A percentile compares a stretch with the other conserved stretches of the same genome.
Conservation (phyloP, 495 filamentous ascomycete genomes). For the Bombardia bombarda region DNA sequence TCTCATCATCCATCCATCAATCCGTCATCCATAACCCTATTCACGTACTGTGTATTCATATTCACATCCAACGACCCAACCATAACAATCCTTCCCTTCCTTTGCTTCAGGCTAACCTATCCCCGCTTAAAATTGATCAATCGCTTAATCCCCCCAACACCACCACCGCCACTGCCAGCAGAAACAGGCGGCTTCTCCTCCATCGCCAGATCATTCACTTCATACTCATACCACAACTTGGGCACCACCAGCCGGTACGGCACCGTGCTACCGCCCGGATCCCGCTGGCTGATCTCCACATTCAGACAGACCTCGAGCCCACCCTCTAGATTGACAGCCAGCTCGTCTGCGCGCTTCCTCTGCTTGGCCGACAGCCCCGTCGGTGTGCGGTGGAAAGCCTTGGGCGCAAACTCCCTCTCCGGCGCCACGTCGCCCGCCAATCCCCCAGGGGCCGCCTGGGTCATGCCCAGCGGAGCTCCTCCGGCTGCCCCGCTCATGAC, state of each 20-base stretch:
- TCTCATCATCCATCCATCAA: not conserved
- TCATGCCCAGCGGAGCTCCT: slow-evolving; percentile 5
- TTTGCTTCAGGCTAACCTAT: too few relatives aligned
- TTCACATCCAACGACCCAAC: too few relatives aligned
- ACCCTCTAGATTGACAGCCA: slow-evolving; percentile 57
- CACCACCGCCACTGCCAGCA: not conserved
- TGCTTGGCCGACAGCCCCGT: slow-evolving; percentile 61
- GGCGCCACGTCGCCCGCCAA: slow-evolving; percentile 7
- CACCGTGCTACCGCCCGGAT: slow-evolving; percentile 81
- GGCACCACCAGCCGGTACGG: slow-evolving; percentile 86
- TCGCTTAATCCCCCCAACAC: slow-evolving; percentile 1
- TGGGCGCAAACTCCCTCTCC: slow-evolving; percentile 13
- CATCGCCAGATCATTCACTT: slow-evolving; percentile 11
- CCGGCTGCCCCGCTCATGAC: slow-evolving; percentile 12
- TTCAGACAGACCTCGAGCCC: slow-evolving; percentile 81
- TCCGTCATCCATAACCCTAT: not conserved
- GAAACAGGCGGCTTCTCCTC: slow-evolving; percentile 2
- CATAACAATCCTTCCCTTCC: too few relatives aligned
- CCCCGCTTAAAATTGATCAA: slow-evolving; percentile 1
- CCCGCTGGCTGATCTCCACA: slow-evolving; percentile 73
- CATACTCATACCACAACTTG: slow-evolving; percentile 51
- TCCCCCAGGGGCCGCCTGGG: slow-evolving; percentile 5
- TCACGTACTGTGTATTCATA: too few relatives aligned
- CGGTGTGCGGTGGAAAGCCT: slow-evolving; percentile 63
- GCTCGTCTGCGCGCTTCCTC: slow-evolving; percentile 24